These are phyloP conservation scores for Strigomonas galati DNA, from an alignment of 208 protist genomes.

Conservation along the genomic window DNA sequence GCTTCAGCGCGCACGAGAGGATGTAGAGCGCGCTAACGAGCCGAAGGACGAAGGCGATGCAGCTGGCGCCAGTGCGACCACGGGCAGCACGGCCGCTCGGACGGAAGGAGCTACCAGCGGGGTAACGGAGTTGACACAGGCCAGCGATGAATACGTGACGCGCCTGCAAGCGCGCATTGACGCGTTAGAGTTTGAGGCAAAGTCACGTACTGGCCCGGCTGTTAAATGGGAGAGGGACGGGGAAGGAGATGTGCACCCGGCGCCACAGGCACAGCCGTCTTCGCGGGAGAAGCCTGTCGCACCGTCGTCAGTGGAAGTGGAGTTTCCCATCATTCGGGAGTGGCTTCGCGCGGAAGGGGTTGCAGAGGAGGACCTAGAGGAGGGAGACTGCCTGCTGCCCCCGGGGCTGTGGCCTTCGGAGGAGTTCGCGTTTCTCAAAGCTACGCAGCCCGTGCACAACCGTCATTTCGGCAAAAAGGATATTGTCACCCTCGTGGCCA, in stretches of 20 bases:
- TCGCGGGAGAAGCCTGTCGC: too few relatives aligned
- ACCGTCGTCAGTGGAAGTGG: not conserved
- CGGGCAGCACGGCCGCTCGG: conserved; percentile 3
- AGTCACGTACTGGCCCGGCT: not conserved
- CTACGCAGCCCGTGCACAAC: conserved; percentile 52
- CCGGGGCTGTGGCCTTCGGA: conserved; percentile 45
- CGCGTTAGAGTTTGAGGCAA: conserved; percentile 25
- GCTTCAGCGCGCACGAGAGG: conserved; percentile 26
- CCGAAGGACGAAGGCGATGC: too few relatives aligned
- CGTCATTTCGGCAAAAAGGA: conserved; percentile 44
- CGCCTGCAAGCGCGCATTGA: conserved; percentile 34
- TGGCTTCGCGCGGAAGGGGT: conserved; percentile 74
- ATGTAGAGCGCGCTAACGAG: conserved; percentile 7
- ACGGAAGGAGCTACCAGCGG: not conserved
- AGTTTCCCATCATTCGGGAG: conserved; percentile 42
- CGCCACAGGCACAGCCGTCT: too few relatives aligned
- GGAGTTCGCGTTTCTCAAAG: conserved; percentile 59
- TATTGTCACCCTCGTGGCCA: conserved; percentile 39
- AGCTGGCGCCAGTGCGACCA: not conserved
- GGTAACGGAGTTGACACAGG: not conserved
- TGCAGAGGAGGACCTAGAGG: conserved; percentile 56
- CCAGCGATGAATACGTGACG: conserved; percentile 20
- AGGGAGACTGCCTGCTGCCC: conserved; percentile 45
- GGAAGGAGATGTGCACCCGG: too few relatives aligned
- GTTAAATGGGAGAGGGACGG: not conserved